Base-by-base conservation (phyloP, 208 protist genomes). In the Balamuthia mandrillaris region DNA sequence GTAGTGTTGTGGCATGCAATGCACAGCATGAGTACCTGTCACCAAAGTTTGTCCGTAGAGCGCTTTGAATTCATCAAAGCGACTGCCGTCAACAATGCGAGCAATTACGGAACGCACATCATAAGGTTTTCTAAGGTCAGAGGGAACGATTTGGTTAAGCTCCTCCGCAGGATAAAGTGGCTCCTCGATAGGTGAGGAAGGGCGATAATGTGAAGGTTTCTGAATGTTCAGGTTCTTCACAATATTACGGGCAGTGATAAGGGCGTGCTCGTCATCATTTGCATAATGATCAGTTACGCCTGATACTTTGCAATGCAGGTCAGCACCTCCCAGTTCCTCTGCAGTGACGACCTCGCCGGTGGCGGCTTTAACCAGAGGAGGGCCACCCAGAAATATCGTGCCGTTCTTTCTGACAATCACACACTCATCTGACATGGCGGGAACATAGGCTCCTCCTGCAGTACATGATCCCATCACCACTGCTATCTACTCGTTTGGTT, bases 401-500 rank as follows among this genome's bases (percentile, higher is more conserved):
- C 96, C 96, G 58, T 91, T 98, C 4, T 90, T 78, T 18, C 91
- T 90, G 1, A 98, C 96, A 70, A 98, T 98, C 27, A 98, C 92
- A 51, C 81, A 90, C 85, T 98, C 96, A 85, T 98, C 96, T 12
- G 96, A 87, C 96, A 98, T 98, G 1, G 96, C 95, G 18, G 96
- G 96, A 24, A 98, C 95, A 86, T 98, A 98, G 6, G 96, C 96
- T 70, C 96, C 96, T 70, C 97, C 97, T 9, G 97, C 97, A 18
- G 97, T 99, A 90, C 97, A 99, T 63, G 94, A 96, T 52, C 97
- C 97, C 95, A 98, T 97, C 35, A 98, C 97, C n/a, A 98, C 94
- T 0, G 97, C 96, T 86, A 98, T 96, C 58, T 92, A 45, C 1
- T 29, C 0, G 29, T 0, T n/a, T n/a, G 18, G 24, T 70, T 18